phyloP scores from a whole-genome alignment of 1,284 basidiomycete species.

The Sporisorium exsertum region DNA sequence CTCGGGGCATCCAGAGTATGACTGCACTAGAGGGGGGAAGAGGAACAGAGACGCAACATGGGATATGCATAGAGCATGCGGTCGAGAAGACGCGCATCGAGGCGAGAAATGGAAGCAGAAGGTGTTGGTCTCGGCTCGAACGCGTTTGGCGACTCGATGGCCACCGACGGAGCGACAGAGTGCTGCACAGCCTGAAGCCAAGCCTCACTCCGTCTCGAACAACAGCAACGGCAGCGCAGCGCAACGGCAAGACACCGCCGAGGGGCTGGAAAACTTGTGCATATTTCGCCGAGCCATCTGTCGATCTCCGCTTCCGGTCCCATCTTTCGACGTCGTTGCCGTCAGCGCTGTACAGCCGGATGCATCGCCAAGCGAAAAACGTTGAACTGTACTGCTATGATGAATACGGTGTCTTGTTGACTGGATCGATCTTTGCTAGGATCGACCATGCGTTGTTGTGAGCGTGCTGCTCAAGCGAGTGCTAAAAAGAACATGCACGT shows the following conservation, averaged over 20 bases:
- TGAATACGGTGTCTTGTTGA: not conserved
- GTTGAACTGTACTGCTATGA: not conserved
- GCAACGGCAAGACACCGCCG: slow-evolving; percentile 14
- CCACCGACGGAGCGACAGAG: no score
- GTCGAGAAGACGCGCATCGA: slow-evolving; percentile 20
- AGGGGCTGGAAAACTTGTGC: slow-evolving; percentile 22
- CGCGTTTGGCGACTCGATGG: slow-evolving; percentile 7
- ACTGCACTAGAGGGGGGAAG: slow-evolving; percentile 1
- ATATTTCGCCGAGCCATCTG: slow-evolving; percentile 33
- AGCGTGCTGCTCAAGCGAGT: not conserved
- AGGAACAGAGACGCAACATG: not conserved
- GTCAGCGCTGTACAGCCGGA: not conserved
- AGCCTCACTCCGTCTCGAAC: no score
- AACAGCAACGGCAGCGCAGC: not conserved
- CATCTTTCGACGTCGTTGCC: not conserved
- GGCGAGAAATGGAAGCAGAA: not conserved
- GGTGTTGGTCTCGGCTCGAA: slow-evolving; percentile 35
- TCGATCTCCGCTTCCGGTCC: not conserved
- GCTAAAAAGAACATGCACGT: slow-evolving; percentile 15
- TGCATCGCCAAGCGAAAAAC: not conserved
- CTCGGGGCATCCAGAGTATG: not conserved
- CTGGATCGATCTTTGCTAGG: not conserved
- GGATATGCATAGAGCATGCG: slow-evolving; percentile 30
- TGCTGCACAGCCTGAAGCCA: no score
- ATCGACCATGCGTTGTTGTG: slow-evolving; percentile 9